Conservation (phyloP, 306 rosid species). For the Gastrolobium villosum region DNA sequence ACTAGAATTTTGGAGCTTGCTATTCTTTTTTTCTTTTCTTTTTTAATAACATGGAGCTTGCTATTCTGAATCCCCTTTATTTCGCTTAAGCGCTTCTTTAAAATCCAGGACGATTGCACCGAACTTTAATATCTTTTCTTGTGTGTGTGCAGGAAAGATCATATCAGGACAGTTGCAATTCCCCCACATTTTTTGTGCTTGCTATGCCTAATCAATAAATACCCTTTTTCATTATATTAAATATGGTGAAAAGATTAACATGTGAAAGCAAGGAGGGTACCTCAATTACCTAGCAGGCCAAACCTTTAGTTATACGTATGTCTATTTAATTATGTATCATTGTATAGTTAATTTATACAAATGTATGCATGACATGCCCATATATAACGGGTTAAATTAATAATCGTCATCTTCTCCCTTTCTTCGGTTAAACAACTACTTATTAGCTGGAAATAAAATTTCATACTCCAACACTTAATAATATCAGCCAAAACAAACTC, state of each 20-base stretch:
- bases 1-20: too few species aligned
- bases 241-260: too few species aligned
- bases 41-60: too few species aligned
- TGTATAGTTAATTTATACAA: not conserved
- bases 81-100: too few species aligned
- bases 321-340: not conserved
- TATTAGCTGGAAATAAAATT: not conserved
- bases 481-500: not conserved
- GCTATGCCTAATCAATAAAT: not conserved
- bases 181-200: constrained; percentile 28
- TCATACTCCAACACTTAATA: not conserved
- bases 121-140: too few species aligned
- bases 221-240: not conserved
- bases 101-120: too few species aligned
- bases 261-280: not conserved
- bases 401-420: not conserved
- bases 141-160: too few species aligned
- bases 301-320: not conserved
- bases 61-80: too few species aligned
- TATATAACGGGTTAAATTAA: not conserved
- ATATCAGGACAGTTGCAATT: not conserved
- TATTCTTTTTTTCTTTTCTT: too few species aligned
- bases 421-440: not conserved
- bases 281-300: not conserved
- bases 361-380: not conserved